These are phyloP conservation scores for Senna tora DNA, from an alignment of 306 rosid species.

Conservation along the genomic window DNA sequence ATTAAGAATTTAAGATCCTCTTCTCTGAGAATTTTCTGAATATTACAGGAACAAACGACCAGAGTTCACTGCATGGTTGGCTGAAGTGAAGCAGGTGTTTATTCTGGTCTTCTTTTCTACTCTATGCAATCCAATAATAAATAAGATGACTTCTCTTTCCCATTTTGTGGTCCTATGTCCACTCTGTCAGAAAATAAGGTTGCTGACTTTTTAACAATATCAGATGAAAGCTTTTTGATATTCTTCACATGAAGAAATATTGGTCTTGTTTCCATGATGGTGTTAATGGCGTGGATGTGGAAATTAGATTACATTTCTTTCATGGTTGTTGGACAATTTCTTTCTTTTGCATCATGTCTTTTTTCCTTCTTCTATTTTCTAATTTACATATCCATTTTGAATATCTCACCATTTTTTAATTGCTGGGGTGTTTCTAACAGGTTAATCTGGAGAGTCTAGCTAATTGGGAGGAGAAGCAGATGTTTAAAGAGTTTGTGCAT, in stretches of 20 bases:
- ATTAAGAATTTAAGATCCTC: slow-evolving; percentile 35
- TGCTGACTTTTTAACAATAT: neutral
- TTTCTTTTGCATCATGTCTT: neutral
- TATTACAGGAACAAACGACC: slow-evolving; percentile 89
- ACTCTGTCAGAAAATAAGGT: slow-evolving; percentile 16
- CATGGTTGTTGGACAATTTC: slow-evolving; percentile 11
- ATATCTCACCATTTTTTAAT: slow-evolving; percentile 9
- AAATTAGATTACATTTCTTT: slow-evolving; percentile 20
- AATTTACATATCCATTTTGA: slow-evolving; percentile 19
- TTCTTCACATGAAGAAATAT: neutral
- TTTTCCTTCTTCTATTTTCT: neutral
- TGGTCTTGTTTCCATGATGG: slow-evolving; percentile 1
- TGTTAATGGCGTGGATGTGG: neutral
- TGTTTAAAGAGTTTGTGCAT: slow-evolving; percentile 82
- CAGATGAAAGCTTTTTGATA: neutral
- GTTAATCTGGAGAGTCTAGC: slow-evolving; percentile 85
- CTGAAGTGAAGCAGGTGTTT: slow-evolving; percentile 85
- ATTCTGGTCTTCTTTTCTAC: slow-evolving; percentile 34
- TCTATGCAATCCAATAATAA: slow-evolving; percentile 3
- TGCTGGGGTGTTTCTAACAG: slow-evolving; percentile 48
- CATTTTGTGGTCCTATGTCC: neutral
- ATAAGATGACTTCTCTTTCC: neutral
- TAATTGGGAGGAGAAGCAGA: slow-evolving; percentile 99
- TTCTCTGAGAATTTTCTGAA: slow-evolving; percentile 37
- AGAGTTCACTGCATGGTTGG: slow-evolving; percentile 96